Base-by-base conservation (phyloP, 805 yeast species). In the Jamesozyma lodderae region DNA sequence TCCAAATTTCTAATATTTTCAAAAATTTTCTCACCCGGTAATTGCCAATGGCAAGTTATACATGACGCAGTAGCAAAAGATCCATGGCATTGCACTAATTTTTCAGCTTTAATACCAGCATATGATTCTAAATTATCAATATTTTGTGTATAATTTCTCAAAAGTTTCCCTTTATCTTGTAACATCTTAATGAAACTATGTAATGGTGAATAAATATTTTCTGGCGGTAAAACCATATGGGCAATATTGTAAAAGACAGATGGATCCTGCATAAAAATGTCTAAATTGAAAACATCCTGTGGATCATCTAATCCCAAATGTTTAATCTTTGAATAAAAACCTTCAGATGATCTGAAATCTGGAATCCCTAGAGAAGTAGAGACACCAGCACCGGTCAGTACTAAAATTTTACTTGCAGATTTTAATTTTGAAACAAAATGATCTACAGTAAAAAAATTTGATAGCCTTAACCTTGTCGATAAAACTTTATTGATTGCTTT, bases 351-450 rank as follows among this genome's bases (percentile, higher is more conserved):
- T 55, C 96, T 71, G 62, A 87, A 86, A 62, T 86, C 96, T 0
- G 96, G 96, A 38, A 86, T 87, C 6, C 96, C 96, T 38, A 86
- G 62, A 1, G 86, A 76, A 3, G 96, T 86, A 25, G 94, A 82
- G 38, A 87, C 85, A 18, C 96, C 96, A 0, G 96, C 96, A 13
- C 96, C 96, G 0, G 95, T 84, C 17, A 87, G 57, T 0, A 87
- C 87, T 41, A 88, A 52, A 9, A 87, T 69, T 29, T 75, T 79
- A 11, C 68, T 53, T 0, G 92, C 74, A 6, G 62, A 63, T n/a
- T 64, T 46, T 17, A 88, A 65, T 26, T 72, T 70, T 2, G 63
- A 66, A 2, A 74, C 59, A 2, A 81, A 75, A 42, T 78, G 75
- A 9, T 77, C 81, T 2, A 84, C 49, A 0, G 80, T 73, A 37